These are phyloP conservation scores for Saxophila tyrrhenica DNA, from an alignment of 495 filamentous ascomycete species.

Conservation along the genomic window DNA sequence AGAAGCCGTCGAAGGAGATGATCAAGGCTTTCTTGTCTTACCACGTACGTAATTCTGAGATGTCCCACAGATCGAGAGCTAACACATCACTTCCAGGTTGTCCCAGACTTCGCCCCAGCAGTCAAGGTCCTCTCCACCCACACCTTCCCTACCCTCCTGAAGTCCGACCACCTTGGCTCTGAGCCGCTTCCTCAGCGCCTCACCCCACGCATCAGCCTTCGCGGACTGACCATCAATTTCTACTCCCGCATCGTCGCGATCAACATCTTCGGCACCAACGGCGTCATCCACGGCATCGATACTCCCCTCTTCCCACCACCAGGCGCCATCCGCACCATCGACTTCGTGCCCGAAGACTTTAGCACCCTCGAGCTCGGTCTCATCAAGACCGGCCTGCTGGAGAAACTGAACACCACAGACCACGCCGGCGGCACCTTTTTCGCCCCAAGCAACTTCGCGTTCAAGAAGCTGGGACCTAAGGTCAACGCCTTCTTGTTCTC, in stretches of 20 bases:
- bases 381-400: constrained; percentile 52
- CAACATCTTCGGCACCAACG: constrained; percentile 61
- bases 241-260: constrained; percentile 50
- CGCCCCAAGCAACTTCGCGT: constrained; percentile 66
- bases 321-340: constrained; percentile 43
- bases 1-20: constrained; percentile 49
- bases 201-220: constrained; percentile 43
- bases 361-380: constrained; percentile 65
- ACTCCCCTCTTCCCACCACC: constrained; percentile 64
- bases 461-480: constrained; percentile 52
- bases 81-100: constrained; percentile 23
- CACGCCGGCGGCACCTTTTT: constrained; percentile 57
- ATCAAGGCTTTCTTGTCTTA: constrained; percentile 56
- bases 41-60: constrained; percentile 36
- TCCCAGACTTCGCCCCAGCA: constrained; percentile 49
- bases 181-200: constrained; percentile 52
- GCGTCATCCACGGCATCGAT: constrained; percentile 68
- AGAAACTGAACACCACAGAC: constrained; percentile 33
- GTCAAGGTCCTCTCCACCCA: constrained; percentile 45
- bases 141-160: constrained; percentile 60
- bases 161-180: constrained; percentile 42
- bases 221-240: constrained; percentile 61
- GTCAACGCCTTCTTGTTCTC: constrained; percentile 73
- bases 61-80: no score
- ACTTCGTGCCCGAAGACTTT: constrained; percentile 59